Base-by-base conservation (phyloP, 345 rosid species). In the Zanthoxylum bungeanum region DNA sequence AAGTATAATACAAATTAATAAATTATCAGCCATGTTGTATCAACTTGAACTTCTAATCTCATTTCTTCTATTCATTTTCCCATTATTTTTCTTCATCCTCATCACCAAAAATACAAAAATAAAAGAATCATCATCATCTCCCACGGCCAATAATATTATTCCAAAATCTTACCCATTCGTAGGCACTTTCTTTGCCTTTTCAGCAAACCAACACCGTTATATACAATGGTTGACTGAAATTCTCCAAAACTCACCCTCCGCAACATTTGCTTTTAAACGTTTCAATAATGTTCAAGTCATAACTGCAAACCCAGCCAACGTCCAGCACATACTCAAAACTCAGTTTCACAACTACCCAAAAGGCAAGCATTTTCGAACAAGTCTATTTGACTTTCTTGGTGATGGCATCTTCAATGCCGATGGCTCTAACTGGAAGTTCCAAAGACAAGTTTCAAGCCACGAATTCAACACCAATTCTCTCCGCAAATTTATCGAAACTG, bases 401-500 rank as follows among this genome's bases (percentile, higher is more conserved):
- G 64, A 78, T 5, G 97, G 98, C 8, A 89, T 91, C 66, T 91
- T 93, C 65, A 90, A 86, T 68, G 74, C 77, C 1, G 87, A 93
- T 30, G 97, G 90, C 0, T 89, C 82, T 0, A 68, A 76, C 47
- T 90, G 91, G 97, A 87, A 80, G 79, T 77, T 85, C 64, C 95
- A 93, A 71, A 84, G 97, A 59, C 89, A 86, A 69, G 84, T 88
- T 71, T 80, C 92, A 0, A 93, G 97, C 73, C 86, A 84, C 30
- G 95, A 93, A 69, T 89, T 93, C 78, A 88, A 87, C 77, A 85
- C 91, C 22, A 86, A 80, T 8, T 91, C 95, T 3, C 84, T 93
- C 25, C 81, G 90, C 19, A 88, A 85, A 63, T 91, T 91, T 36
- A 74, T 91, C 0, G 81, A 82, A 75, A 85, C 68, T 8, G 90